Base-by-base conservation (phyloP, 495 filamentous ascomycete species). In the Neurospora sp. region DNA sequence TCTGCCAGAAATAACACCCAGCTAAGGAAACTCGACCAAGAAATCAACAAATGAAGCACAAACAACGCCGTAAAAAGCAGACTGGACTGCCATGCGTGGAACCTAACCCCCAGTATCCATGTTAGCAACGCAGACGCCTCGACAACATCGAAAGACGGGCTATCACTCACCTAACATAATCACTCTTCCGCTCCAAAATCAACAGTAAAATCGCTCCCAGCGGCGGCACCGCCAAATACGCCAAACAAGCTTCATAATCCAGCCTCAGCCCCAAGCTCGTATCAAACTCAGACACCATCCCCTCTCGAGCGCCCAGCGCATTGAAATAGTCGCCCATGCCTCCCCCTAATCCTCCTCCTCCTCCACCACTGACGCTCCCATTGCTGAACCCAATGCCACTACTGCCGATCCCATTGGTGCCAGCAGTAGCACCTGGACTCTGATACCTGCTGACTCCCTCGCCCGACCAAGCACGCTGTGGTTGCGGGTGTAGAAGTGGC, bases 51-150 rank as follows among this genome's bases (percentile, higher is more conserved):
- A 81, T 99, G 96, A 27, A 97, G 70, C 62, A 95, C 90, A 80
- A 97, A 96, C 69, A 99, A 80, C 72, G 87, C 88, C 23, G 92
- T 90, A 81, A 98, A 99, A 18, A 98, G 82, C 81, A 98, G 87
- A 74, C 91, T 91, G 5, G 90, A 92, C 83, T 98, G 95, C 95
- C 96, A 98, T 9, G 94, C 96, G 81, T 99, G 96, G 75, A 97
- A 97, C 76, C 94, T 96, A 48, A 7, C 11, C 20, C 20, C 48
- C 48, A 27, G 20, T 23, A 4, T 6, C 20, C 7, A 5, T 4
- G 72, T 54, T 14, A 40, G 73, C 71, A 74, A 71, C 54, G 11
- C 20, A 0, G 18, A 46, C 8, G 1, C 54, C 69, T 23, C 23
- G 23, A 2, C 39, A 75, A 62, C 69, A 37, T 38, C 54, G 1